Evolutionary conservation across 2,329 filamentous ascomycete genomes (phyloP).

Genomic region (Fusarium sp.): DNA sequence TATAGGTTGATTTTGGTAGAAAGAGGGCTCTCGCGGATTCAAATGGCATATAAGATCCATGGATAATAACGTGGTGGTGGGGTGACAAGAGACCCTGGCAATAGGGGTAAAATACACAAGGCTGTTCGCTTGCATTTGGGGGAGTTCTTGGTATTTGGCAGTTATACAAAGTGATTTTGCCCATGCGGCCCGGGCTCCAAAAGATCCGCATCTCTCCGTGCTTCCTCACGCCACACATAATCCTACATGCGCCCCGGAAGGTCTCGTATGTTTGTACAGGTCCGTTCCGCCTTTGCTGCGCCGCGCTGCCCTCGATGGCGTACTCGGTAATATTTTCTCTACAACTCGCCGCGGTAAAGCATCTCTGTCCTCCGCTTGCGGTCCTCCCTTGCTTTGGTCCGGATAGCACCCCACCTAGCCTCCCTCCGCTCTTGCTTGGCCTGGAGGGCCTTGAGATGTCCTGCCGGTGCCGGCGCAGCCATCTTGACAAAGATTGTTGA

Average conservation of each 20-base stretch:
- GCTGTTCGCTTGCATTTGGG: conserved; percentile 26
- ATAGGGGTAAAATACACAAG: conserved; percentile 26
- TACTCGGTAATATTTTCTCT: conserved; percentile 29
- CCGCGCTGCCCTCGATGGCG: conserved; percentile 1
- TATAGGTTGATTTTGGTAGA: neutral
- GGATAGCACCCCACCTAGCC: conserved; percentile 69
- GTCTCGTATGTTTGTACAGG: conserved; percentile 41
- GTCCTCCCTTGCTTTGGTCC: conserved; percentile 67
- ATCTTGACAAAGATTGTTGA: conserved; percentile 69
- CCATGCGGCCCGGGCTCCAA: conserved; percentile 24
- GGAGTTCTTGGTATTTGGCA: conserved; percentile 42
- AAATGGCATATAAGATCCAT: conserved; percentile 2
- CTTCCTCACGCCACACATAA: conserved; percentile 34
- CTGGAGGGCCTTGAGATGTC: conserved; percentile 61
- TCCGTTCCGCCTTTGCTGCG: conserved; percentile 11
- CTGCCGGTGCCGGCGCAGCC: conserved; percentile 62
- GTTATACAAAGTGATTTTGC: conserved; percentile 38
- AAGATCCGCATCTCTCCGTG: conserved; percentile 25
- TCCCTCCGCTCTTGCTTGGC: conserved; percentile 61
- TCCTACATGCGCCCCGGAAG: conserved; percentile 39
- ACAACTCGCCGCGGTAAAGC: conserved; percentile 65
- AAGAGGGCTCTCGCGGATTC: neutral
- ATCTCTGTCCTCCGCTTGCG: conserved; percentile 64
- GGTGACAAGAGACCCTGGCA: neutral
- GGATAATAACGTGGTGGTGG: neutral